Base-by-base conservation (phyloP, 1,139 yeast genomes). In the Williopsis jadinii region DNA sequence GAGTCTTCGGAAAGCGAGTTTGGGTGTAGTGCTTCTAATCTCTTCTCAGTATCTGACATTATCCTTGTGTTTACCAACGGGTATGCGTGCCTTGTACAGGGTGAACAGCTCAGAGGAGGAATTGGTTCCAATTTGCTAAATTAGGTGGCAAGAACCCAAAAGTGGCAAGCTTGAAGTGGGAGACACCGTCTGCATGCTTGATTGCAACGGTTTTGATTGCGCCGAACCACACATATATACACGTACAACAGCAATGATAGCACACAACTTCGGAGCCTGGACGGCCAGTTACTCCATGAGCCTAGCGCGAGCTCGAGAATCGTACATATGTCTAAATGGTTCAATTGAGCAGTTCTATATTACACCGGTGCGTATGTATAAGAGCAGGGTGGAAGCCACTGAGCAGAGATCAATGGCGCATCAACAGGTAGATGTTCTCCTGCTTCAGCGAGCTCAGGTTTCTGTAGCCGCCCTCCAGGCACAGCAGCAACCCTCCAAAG, bases 381-480 rank as follows among this genome's bases (percentile, higher is more conserved):
- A 9, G 8, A 9, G 12, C 12, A 9, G 13, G 13, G 11, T 30
- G n/a, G n/a, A 11, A 30, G 8, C 32, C 10, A 11, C 29, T 11
- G 12, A 28, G 11, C 12, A 28, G n/a, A 6, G 6, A 19, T 35
- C 55, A 64, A 48, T 63, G 68, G 58, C 98, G 88, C 59, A 92
- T 83, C 62, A 92, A 74, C 56, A 92, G 73, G 66, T 90, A 92
- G 48, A 95, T 84, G 60, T 87, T 87, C 60, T 90, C 98, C 68
- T 92, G 97, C 64, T 90, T 92, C 64, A 92, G 78, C 59, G 80
- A 75, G 43, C 92, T 84, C 61, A 92, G 76, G 38, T 86, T 83
- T 63, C 97, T 79, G 68, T 90, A 92, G 44, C 87, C 86, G 52
- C 99, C 99, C 67, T 92, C 97, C 53, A 94, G 72, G 58, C 97